Evolutionary conservation across 1,139 yeast genomes (phyloP), one percentile per base, ranked within the genome.

Genomic region (Hansenula lynferdii): DNA sequence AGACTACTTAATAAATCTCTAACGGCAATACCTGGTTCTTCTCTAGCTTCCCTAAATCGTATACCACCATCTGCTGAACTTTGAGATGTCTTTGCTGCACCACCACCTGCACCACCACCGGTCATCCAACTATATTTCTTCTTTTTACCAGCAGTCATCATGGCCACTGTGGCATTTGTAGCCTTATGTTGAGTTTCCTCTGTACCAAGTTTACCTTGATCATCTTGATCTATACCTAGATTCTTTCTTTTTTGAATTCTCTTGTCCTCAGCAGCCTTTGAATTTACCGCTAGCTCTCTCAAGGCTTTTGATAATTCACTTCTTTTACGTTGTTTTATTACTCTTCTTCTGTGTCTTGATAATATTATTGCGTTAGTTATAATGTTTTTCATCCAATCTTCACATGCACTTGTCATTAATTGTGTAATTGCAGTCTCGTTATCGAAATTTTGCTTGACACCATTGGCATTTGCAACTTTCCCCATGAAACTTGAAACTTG

Each of bases 61-160:
- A 86, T 74, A 3, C 94, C 92, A 47, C 74, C 76, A 49, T 83
- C 92, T 26, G 87, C 86, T 7, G 80, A 67, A 22, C 79, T 69
- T 14, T 76, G 68, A 2, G 79, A 58, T 41, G 76, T 73, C 43
- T 72, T 74, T 30, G 72, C 67, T 24, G 67, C 65, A 17, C 66
- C 61, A 25, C 67, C 61, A 32, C 58, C 58, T 6, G 60, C 64
- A 0, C 47, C 51, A 2, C 77, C 75, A 3, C 82, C 73, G 4
- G 85, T 80, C 85, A 92, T 79, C 98, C 98, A 92, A 32, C 95
- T 84, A 58, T 92, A 92, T 59, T 85, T 86, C 48, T 83, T 84
- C 48, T 83, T 84, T 45, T 84, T 79, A 56, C 90, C 87, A 15
- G n/a, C n/a, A n/a, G 94, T 80, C 95, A 92, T 90, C 81, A 92